Percentiles rank a stretch among this genome's conserved stretches.
Conservation (phyloP, 106 monocot genomes). For the Dendrobium nobile region DNA sequence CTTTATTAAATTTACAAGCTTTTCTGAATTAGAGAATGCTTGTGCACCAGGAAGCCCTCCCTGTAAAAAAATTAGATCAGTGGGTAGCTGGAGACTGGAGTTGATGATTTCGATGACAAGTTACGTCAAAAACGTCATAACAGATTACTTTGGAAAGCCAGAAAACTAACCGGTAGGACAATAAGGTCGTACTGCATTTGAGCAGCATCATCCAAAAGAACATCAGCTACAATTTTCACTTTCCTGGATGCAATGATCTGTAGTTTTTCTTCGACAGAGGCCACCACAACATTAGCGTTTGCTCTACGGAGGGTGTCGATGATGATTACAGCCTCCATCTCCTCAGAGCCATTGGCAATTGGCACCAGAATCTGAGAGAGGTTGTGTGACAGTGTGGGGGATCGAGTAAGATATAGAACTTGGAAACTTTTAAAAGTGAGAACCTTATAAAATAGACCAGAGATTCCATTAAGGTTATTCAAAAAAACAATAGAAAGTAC, state of each 20-base stretch:
- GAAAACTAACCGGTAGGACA: conserved; percentile 61
- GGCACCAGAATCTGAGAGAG: conserved; percentile 65
- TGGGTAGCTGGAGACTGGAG: neutral
- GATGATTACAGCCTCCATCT: conserved; percentile 85
- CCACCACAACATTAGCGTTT: conserved; percentile 61
- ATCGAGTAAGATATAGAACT: too few species aligned
- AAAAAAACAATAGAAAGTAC: neutral
- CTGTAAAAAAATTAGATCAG: conserved; percentile 11
- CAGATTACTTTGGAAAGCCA: neutral
- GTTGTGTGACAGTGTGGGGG: too few species aligned
- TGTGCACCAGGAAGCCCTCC: conserved; percentile 64
- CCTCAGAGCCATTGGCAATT: conserved; percentile 77
- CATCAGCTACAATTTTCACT: conserved; percentile 64
- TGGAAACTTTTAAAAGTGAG: neutral
- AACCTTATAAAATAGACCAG: neutral
- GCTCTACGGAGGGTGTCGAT: conserved; percentile 74
- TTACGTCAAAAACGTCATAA: neutral
- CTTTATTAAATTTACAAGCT: conserved; percentile 55
- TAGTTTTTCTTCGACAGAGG: conserved; percentile 58
- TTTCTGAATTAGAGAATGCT: conserved; percentile 60
- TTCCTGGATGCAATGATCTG: conserved; percentile 55
- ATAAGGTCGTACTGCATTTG: conserved; percentile 69
- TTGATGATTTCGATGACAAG: neutral
- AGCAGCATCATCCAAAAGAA: conserved; percentile 60
- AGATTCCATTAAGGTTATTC: neutral